A percentile compares a stretch with the other conserved stretches of the same genome.
Conservation (phyloP, 202 grass and related monocot genomes). For the Musa balbisiana region DNA sequence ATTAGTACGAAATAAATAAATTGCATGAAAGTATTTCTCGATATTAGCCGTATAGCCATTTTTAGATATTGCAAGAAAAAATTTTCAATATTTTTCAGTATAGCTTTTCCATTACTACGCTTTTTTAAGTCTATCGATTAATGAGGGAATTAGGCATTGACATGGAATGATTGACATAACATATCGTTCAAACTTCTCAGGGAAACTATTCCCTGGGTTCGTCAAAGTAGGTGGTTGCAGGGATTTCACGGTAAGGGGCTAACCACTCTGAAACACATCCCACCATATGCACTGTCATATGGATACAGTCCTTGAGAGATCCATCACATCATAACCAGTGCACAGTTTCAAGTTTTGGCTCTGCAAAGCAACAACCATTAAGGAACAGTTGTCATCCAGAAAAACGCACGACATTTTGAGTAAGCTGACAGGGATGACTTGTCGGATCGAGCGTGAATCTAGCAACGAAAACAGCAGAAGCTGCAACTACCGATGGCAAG, state of each 20-base stretch:
- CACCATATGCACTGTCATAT: slow-evolving; percentile 56
- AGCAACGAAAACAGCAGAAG: slow-evolving; percentile 67
- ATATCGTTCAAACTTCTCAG: not conserved
- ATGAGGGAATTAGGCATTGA: no score
- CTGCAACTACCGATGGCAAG: slow-evolving; percentile 74
- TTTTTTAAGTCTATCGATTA: no score
- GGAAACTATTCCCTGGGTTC: slow-evolving; percentile 11
- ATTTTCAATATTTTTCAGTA: no score
- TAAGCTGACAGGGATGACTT: slow-evolving; percentile 27
- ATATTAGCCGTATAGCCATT: no score
- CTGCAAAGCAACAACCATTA: slow-evolving; percentile 16
- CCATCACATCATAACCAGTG: slow-evolving; percentile 54
- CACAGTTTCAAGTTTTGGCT: slow-evolving; percentile 40
- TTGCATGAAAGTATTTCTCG: no score
- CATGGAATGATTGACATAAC: no score
- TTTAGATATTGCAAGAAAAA: no score
- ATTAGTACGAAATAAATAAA: no score
- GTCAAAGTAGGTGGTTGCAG: slow-evolving; percentile 41
- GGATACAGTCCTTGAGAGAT: slow-evolving; percentile 68
- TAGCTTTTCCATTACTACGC: no score
- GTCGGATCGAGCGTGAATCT: slow-evolving; percentile 45
- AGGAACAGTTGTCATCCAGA: slow-evolving; percentile 28
- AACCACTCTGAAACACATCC: no score
- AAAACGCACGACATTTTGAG: not conserved
- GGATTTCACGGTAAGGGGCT: slow-evolving; percentile 47